Evolutionary conservation across 352 stramenopile species (phyloP).

Genomic region (Phytophthora pistaciae): DNA sequence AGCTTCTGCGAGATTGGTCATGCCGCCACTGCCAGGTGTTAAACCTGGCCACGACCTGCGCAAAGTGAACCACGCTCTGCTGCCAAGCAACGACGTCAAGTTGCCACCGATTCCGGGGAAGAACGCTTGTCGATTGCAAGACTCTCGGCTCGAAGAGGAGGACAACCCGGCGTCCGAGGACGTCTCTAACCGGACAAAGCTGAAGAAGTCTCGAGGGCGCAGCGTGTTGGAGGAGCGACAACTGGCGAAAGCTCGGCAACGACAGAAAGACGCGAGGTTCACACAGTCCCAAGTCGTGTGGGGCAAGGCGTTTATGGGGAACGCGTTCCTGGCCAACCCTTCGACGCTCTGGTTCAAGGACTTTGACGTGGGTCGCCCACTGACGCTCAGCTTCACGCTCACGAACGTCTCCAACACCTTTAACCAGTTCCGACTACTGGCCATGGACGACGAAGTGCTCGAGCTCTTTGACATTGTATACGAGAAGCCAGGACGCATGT

Average conservation of each 20-base stretch:
- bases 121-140: neutral
- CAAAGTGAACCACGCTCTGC: conserved; percentile 41
- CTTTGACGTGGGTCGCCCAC: conserved; percentile 82
- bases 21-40: conserved; percentile 24
- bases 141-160: conserved; percentile 23
- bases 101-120: conserved; percentile 22
- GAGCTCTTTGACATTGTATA: conserved; percentile 93
- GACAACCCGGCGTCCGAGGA: conserved; percentile 15
- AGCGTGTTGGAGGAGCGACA: conserved; percentile 78
- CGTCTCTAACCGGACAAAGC: neutral
- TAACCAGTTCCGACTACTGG: conserved; percentile 91
- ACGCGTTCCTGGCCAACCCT: conserved; percentile 87
- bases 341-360: conserved; percentile 90
- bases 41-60: conserved; percentile 42
- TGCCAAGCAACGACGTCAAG: conserved; percentile 26
- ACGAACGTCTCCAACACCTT: conserved; percentile 95
- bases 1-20: conserved; percentile 6
- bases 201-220: conserved; percentile 44
- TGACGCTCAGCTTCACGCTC: conserved; percentile 74
- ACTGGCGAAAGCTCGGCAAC: conserved; percentile 44
- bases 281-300: conserved; percentile 79
- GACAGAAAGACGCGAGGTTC: conserved; percentile 67
- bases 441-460: conserved; percentile 71
- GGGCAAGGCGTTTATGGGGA: conserved; percentile 81
- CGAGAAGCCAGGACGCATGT: conserved; percentile 90